Evolutionary conservation across 2,329 filamentous ascomycete species (phyloP), one percentile per base, ranked within the genome.

Genomic region (Fusarium liriodendri): DNA sequence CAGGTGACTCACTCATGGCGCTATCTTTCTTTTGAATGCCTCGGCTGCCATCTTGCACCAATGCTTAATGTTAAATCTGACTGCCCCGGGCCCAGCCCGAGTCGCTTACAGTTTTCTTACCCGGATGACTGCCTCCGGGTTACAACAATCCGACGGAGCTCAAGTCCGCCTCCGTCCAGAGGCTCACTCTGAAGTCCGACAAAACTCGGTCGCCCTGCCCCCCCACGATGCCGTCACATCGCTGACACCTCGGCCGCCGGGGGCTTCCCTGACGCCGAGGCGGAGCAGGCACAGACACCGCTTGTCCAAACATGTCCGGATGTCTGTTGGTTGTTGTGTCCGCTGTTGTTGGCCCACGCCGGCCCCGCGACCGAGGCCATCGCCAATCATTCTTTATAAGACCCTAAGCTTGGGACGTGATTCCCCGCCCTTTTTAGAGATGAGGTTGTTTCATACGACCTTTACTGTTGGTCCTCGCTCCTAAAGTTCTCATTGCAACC

Each of bases 301-400:
- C 32, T 92, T 87, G 83, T 96, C 94, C 73, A 96, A 96, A 93
- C 8, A 95, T 89, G 80, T 97, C 94, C 0, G 92, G 87, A 79
- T 0, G 94, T 95, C 79, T 96, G 81, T 97, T 97, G 8, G 94
- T 96, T 92, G 95, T 38, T 95, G 83, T 96, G 93, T 29, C 93
- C 93, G 62, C 86, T 90, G 13, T 92, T 92, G 40, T 94, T 94
- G 69, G 92, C 86, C 93, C 93, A 95, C 16, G 87, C 86, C 0
- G 91, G 88, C 0, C 93, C 93, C 0, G 94, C 94, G 32, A 94
- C 94, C 42, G 88, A 90, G 0, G 18, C 94, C 94, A 42, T 94
- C 94, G 0, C 92, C 92, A 72, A 97, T 95, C 47, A 7, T 94
- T 96, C 82, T 97, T 97, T 94, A 81, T 96, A 96, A 85, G 96